A percentile compares a stretch with the other conserved stretches of the same genome.
phyloP scores from a whole-genome alignment of 345 rosid species.

The Clarkia xantiana region DNA sequence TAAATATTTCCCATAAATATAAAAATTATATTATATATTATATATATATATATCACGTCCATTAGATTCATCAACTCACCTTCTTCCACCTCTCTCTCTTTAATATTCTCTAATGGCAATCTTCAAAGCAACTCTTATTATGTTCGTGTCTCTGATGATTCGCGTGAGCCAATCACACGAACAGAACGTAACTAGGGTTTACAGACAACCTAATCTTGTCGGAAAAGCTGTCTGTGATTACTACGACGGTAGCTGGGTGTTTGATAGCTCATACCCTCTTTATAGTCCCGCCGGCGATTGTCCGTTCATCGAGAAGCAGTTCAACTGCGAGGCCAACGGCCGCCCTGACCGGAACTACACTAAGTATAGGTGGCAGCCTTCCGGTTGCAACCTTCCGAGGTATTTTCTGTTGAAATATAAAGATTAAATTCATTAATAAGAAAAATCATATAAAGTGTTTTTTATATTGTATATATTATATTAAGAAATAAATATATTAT shows the following conservation, averaged over 20 bases:
- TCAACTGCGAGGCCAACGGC: slow-evolving; percentile 31
- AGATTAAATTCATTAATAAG: too few species aligned
- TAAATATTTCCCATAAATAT: too few species aligned
- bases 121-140: not conserved
- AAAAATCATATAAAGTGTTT: too few species aligned
- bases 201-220: too few species aligned
- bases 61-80: not conserved
- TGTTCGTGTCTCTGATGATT: not conserved
- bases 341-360: slow-evolving; percentile 29
- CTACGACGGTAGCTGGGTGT: slow-evolving; percentile 31
- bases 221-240: slow-evolving; percentile 12
- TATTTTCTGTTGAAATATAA: too few species aligned
- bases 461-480: too few species aligned
- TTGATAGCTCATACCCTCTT: slow-evolving; percentile 22
- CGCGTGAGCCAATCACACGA: too few species aligned
- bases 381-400: slow-evolving; percentile 30
- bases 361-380: slow-evolving; percentile 43
- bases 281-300: slow-evolving; percentile 17
- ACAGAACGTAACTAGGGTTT: too few species aligned
- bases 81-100: not conserved
- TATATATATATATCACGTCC: not conserved
- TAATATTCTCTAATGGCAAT: slow-evolving; percentile 1
- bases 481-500: too few species aligned
- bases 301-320: slow-evolving; percentile 30
- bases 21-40: too few species aligned